A percentile compares a stretch with the other conserved stretches of the same genome.
These are phyloP conservation scores for Termitomyces sp. DNA, from an alignment of 768 basidiomycete species.

Conservation along the genomic window DNA sequence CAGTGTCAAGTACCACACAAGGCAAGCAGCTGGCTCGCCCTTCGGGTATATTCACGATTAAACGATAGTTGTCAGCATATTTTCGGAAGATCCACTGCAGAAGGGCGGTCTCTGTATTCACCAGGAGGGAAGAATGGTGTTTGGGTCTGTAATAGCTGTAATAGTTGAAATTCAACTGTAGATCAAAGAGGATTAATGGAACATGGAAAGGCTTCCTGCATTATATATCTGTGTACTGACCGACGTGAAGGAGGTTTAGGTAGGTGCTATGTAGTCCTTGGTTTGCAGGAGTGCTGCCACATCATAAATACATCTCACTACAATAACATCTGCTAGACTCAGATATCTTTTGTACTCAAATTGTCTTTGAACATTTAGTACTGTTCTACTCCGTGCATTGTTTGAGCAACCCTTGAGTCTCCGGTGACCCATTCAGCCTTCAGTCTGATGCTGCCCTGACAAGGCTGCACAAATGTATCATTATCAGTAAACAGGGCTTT, in stretches of 20 bases:
- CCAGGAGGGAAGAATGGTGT: no score
- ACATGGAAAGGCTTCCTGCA: background rate
- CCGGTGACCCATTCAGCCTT: no score
- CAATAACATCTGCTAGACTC: no score
- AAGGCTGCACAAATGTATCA: no score
- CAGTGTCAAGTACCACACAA: slow-evolving; percentile 5
- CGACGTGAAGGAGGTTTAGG: background rate
- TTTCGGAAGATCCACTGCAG: slow-evolving; percentile 33
- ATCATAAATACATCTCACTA: no score
- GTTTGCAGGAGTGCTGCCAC: no score
- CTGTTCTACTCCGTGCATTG: no score
- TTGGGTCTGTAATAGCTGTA: background rate
- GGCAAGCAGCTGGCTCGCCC: slow-evolving; percentile 32
- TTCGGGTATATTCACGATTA: slow-evolving; percentile 65
- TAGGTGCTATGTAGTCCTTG: background rate
- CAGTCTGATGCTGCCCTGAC: no score
- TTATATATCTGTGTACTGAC: background rate
- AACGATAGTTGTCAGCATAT: slow-evolving; percentile 79
- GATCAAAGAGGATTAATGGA: background rate
- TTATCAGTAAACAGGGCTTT: no score
- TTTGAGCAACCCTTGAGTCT: no score
- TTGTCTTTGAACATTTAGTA: no score
- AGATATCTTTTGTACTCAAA: no score
- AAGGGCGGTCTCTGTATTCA: slow-evolving; percentile 9
- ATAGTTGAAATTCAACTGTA: slow-evolving; percentile 6